Evolutionary conservation across 768 basidiomycete genomes (phyloP).

Genomic region (Mycena crocata): DNA sequence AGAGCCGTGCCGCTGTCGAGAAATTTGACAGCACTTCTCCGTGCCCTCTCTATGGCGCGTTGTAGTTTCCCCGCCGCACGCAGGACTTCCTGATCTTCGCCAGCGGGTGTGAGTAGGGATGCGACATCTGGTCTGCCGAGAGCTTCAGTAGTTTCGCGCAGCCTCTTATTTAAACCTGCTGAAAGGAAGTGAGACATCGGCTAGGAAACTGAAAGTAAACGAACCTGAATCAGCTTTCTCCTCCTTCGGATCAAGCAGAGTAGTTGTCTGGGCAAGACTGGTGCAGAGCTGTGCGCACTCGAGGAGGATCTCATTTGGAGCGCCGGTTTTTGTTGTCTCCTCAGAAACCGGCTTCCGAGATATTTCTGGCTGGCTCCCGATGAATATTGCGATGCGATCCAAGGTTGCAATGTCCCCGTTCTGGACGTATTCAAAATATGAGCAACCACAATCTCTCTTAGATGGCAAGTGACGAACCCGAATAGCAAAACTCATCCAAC

Average conservation of each 20-base stretch:
- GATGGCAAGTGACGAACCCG: slow-evolving; percentile 54
- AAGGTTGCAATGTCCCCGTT: slow-evolving; percentile 59
- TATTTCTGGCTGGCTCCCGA: slow-evolving; percentile 35
- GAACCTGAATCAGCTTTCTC: slow-evolving; percentile 34
- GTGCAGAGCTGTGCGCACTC: slow-evolving; percentile 56
- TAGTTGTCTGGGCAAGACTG: slow-evolving; percentile 57
- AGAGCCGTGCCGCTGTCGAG: slow-evolving; percentile 49
- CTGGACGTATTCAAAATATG: slow-evolving; percentile 44
- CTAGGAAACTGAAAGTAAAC: slow-evolving; percentile 22
- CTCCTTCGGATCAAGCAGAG: slow-evolving; percentile 48
- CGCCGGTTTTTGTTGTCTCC: neutral
- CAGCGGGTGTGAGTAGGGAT: slow-evolving; percentile 27
- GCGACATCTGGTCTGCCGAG: slow-evolving; percentile 33
- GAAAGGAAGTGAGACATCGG: slow-evolving; percentile 23
- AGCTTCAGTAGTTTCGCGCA: slow-evolving; percentile 35
- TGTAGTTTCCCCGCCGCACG: slow-evolving; percentile 65
- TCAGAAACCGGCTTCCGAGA: slow-evolving; percentile 4
- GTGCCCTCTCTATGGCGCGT: slow-evolving; percentile 69
- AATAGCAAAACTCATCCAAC: slow-evolving; percentile 76
- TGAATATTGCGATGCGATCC: slow-evolving; percentile 58
- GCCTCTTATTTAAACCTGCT: slow-evolving; percentile 26
- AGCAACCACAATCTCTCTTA: neutral
- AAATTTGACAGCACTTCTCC: slow-evolving; percentile 60
- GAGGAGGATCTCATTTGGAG: slow-evolving; percentile 36
- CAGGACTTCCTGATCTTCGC: slow-evolving; percentile 46